Evolutionary conservation across 2,329 filamentous ascomycete species (phyloP).

Genomic region (Ascocoryne sarcoides): DNA sequence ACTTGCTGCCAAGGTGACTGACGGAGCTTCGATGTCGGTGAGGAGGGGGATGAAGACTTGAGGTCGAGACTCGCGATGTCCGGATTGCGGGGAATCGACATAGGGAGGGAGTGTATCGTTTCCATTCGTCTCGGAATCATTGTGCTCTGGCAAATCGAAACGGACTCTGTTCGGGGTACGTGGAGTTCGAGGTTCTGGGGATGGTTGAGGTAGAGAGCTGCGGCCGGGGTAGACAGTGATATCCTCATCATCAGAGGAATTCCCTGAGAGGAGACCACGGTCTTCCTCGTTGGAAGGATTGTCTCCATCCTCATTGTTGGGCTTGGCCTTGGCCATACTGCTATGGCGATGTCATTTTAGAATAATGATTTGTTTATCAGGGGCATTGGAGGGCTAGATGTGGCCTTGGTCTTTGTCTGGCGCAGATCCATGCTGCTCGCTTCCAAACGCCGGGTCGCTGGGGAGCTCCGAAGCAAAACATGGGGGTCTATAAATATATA

Average conservation of each 20-base stretch:
- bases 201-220: slow-evolving; percentile 5
- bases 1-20: slow-evolving; percentile 51
- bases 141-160: slow-evolving; percentile 26
- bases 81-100: slow-evolving; percentile 20
- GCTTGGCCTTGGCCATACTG: slow-evolving; percentile 36
- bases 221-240: slow-evolving; percentile 20
- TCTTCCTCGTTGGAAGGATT: slow-evolving; percentile 30
- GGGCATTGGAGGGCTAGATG: slow-evolving; percentile 1
- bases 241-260: slow-evolving; percentile 24
- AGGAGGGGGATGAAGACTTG: slow-evolving; percentile 52
- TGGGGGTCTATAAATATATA: no score
- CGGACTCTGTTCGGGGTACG: slow-evolving; percentile 28
- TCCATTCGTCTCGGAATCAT: slow-evolving; percentile 20
- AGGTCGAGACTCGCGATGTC: slow-evolving; percentile 23
- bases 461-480: no score
- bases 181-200: slow-evolving; percentile 20
- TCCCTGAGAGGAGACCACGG: slow-evolving; percentile 31
- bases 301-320: slow-evolving; percentile 22
- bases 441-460: no score
- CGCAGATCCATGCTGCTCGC: slow-evolving; percentile 14
- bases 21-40: slow-evolving; percentile 76
- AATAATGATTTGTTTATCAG: slow-evolving; percentile 2
- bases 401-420: slow-evolving; percentile 2
- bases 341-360: slow-evolving; percentile 35
- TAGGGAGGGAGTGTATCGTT: slow-evolving; percentile 37